Conservation (phyloP, 345 rosid species). For the Salix suchowensis region DNA sequence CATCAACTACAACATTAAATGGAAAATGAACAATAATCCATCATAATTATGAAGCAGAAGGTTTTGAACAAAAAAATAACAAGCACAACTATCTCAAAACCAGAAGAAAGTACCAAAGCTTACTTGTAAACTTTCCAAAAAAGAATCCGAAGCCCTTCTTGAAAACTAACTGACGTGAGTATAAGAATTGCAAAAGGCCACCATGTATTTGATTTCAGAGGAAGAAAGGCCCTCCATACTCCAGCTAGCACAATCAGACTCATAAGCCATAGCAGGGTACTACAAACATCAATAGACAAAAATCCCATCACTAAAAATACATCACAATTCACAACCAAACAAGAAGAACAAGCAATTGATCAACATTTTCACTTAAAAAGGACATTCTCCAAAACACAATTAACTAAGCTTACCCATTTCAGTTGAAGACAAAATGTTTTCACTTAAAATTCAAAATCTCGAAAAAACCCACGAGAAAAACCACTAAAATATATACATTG, state of each 20-base stretch:
- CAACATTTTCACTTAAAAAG: background rate
- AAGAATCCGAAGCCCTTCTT: constrained; percentile 85
- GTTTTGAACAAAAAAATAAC: background rate
- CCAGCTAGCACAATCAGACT: constrained; percentile 81
- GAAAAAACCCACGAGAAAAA: background rate
- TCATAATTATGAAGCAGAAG: background rate
- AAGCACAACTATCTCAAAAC: background rate
- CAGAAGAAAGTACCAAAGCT: constrained; percentile 4
- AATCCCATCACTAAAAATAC: constrained; percentile 6
- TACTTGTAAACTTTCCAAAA: constrained; percentile 87
- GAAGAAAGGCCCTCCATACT: constrained; percentile 86
- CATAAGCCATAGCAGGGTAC: constrained; percentile 88
- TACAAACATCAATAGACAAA: constrained; percentile 25
- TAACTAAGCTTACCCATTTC: background rate
- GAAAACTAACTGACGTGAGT: constrained; percentile 69
- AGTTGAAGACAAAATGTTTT: background rate
- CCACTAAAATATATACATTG: background rate
- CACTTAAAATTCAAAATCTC: background rate
- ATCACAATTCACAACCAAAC: background rate
- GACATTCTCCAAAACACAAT: background rate
- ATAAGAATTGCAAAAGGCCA: constrained; percentile 84
- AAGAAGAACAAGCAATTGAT: background rate
- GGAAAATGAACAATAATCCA: background rate
- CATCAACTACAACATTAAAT: background rate
- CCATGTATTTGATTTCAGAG: constrained; percentile 60